A percentile compares a stretch with the other conserved stretches of the same genome.
These are phyloP conservation scores for Punica granatum DNA, from an alignment of 345 rosid genomes.

Conservation along the genomic window DNA sequence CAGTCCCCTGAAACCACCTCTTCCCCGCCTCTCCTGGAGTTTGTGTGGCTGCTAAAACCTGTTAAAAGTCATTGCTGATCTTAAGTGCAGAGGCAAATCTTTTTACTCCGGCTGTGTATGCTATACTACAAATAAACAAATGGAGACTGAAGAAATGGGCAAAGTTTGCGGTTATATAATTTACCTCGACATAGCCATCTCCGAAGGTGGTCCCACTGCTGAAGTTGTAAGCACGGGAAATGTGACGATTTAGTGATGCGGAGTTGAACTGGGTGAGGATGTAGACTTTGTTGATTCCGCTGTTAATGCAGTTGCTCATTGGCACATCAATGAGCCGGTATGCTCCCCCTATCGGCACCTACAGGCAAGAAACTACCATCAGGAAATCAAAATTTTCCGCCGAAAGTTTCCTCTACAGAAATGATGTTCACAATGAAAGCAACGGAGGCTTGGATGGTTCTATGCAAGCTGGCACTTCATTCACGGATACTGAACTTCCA, in stretches of 20 bases:
- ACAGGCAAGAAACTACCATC: neutral
- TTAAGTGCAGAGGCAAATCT: neutral
- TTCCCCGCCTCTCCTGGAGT: slow-evolving; percentile 91
- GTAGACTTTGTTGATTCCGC: slow-evolving; percentile 90
- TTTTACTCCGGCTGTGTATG: neutral
- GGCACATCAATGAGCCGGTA: slow-evolving; percentile 97
- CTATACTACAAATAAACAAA: neutral
- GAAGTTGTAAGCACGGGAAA: slow-evolving; percentile 75
- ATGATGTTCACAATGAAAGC: too few relatives aligned
- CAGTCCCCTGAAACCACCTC: slow-evolving; percentile 95
- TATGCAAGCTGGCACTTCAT: too few relatives aligned
- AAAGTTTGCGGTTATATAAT: neutral
- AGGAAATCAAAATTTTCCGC: neutral
- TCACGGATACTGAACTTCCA: too few relatives aligned
- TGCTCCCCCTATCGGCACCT: slow-evolving; percentile 93
- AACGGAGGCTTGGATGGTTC: too few relatives aligned
- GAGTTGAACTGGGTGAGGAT: slow-evolving; percentile 94
- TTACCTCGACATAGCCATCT: slow-evolving; percentile 87
- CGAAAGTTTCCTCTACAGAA: neutral
- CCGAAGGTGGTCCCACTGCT: slow-evolving; percentile 70
- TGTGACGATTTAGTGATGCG: slow-evolving; percentile 82
- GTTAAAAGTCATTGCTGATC: neutral
- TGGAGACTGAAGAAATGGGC: neutral
- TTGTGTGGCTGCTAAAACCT: slow-evolving; percentile 94
- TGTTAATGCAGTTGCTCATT: slow-evolving; percentile 96